Evolutionary conservation across 1,284 basidiomycete genomes (phyloP), one percentile per base, ranked within the genome.

Genomic region (Megacollybia platyphylla): DNA sequence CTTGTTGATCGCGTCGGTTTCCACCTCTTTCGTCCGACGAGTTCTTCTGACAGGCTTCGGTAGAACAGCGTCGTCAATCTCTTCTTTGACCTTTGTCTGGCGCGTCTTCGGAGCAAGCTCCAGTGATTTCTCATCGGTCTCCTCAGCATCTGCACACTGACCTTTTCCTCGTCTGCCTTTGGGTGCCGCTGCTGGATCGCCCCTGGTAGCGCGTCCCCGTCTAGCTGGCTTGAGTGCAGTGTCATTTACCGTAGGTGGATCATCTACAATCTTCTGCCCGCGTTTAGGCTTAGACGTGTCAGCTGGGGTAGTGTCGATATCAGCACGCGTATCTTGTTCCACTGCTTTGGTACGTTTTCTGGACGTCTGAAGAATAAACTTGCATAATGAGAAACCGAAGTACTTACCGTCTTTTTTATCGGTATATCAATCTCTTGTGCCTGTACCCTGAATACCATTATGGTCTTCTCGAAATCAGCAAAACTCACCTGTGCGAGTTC

Each of bases 51-150:
- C 27, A 9, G 26, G n/a, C 17, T 40, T 27, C 9, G 11, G n/a
- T 18, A 17, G 13, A 5, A 35, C 40, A 1, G 2, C 40, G n/a
- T 31, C 28, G 10, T 10, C 24, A 17, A 36, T 36, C 17, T 43
- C 42, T 29, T 43, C 42, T 30, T 43, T 43, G 42, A 43, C 29
- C 36, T 36, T 39, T 18, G 20, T 30, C 10, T 35, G n/a, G 1
- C 31, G 31, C 7, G 31, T 34, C 31, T 15, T 34, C 31, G 10
- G 10, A 17, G 35, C 13, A 11, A 10, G 26, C n/a, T 35, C 20
- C 27, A 1, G n/a, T 28, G 30, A 7, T 29, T 39, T 36, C 35
- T 43, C 32, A 9, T 11, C 32, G 11, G 31, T 27, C n/a, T 10
- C 30, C 13, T 11, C 13, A 17, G 18, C 18, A 10, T 34, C 31